A percentile compares a stretch with the other conserved stretches of the same genome.
Evolutionary conservation across 345 rosid species (phyloP).

Genomic region (Eucalyptus cloeziana): DNA sequence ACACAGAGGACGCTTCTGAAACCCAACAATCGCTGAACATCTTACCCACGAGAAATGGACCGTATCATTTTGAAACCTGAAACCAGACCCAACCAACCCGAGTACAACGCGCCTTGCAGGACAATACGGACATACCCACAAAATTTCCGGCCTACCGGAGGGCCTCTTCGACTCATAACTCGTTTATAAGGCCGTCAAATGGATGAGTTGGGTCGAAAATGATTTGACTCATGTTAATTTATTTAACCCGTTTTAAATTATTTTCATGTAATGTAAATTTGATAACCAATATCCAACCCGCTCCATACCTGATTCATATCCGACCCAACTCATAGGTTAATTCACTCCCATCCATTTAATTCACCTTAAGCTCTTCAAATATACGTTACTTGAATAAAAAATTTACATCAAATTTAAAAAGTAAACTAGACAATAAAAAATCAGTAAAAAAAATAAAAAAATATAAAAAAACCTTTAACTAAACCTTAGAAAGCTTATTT

Average conservation of each 20-base stretch:
- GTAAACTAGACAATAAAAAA: too few relatives aligned
- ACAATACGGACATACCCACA: background rate
- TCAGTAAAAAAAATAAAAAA: too few relatives aligned
- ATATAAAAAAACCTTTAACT: too few relatives aligned
- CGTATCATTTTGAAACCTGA: background rate
- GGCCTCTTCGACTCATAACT: background rate
- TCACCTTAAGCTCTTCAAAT: too few relatives aligned
- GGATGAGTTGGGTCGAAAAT: rapidly evolving
- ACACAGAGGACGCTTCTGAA: background rate
- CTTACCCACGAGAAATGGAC: background rate
- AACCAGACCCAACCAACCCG: background rate
- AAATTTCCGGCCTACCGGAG: background rate
- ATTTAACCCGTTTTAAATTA: rapidly evolving
- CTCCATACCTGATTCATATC: rapidly evolving
- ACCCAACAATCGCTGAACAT: background rate
- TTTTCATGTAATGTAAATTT: too few relatives aligned
- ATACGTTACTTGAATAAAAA: too few relatives aligned
- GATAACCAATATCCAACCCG: too few relatives aligned
- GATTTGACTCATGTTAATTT: rapidly evolving
- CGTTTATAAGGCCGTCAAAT: rapidly evolving
- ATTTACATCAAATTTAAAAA: too few relatives aligned
- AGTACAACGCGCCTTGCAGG: background rate
- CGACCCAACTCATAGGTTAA: rapidly evolving
- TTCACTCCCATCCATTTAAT: too few relatives aligned
- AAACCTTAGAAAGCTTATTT: too few relatives aligned